A percentile compares a stretch with the other conserved stretches of the same genome.
These are phyloP conservation scores for Athelia psychrophila DNA, from an alignment of 1,284 basidiomycete genomes.

Conservation along the genomic window DNA sequence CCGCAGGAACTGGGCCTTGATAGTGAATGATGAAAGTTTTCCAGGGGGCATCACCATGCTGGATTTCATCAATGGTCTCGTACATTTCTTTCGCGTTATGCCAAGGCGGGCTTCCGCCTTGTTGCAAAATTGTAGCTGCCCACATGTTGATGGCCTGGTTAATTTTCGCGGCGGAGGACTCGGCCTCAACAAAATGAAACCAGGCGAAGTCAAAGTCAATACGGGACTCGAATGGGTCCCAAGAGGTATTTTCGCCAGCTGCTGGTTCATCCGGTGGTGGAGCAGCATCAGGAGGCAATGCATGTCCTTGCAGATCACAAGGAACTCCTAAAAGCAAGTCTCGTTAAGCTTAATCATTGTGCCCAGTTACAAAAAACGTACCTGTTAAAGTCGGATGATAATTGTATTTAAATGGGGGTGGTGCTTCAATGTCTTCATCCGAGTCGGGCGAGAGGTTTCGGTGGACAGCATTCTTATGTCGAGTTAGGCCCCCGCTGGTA, in stretches of 20 bases:
- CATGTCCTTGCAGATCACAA: not conserved
- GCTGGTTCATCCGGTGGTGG: slow-evolving; percentile 3
- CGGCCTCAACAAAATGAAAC: slow-evolving; percentile 10
- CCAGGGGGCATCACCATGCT: slow-evolving; percentile 14
- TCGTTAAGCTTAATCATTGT: not conserved
- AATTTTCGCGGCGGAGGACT: slow-evolving; percentile 9
- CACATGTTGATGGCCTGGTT: slow-evolving; percentile 12
- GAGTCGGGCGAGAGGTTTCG: not conserved
- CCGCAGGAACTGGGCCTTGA: slow-evolving; percentile 9
- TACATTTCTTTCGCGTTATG: slow-evolving; percentile 12
- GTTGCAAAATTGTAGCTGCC: slow-evolving; percentile 7
- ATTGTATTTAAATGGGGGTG: not conserved
- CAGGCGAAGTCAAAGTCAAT: slow-evolving; percentile 14
- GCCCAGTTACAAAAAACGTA: not conserved
- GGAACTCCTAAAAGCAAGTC: not conserved
- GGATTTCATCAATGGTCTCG: slow-evolving; percentile 15
- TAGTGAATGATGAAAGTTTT: slow-evolving; percentile 11
- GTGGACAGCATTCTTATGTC: not conserved
- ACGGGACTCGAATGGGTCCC: slow-evolving; percentile 11
- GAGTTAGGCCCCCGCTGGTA: not conserved
- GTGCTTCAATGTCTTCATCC: not conserved
- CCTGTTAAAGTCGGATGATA: slow-evolving; percentile 1
- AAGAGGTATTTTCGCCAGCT: slow-evolving; percentile 1
- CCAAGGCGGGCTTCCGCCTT: slow-evolving; percentile 12
- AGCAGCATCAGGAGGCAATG: not conserved